Conservation (phyloP, 805 yeast genomes). For the Monosporozyma unispora region DNA sequence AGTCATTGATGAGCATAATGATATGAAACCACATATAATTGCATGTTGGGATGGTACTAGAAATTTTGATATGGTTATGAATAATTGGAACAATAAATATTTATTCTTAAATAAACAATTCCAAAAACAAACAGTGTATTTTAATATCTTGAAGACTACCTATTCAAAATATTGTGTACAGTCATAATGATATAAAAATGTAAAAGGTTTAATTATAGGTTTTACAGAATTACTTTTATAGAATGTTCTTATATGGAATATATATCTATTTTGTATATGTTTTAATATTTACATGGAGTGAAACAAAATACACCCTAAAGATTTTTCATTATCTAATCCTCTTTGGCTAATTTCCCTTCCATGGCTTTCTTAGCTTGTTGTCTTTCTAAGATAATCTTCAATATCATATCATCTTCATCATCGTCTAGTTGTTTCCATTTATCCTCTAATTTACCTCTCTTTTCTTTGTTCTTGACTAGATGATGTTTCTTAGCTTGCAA, state of each 20-base stretch:
- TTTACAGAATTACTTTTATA: too few species aligned
- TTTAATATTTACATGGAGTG: neutral
- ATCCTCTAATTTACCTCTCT: constrained; percentile 44
- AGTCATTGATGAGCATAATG: constrained; percentile 37
- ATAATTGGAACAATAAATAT: constrained; percentile 36
- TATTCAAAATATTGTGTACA: neutral
- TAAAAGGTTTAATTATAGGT: too few species aligned
- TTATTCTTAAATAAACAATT: constrained; percentile 31
- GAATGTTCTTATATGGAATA: neutral
- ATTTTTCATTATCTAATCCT: neutral
- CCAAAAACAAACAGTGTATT: constrained; percentile 29
- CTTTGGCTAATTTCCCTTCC: neutral
- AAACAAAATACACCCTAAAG: neutral
- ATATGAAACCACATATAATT: constrained; percentile 31
- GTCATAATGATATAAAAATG: neutral
- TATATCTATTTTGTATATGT: neutral
- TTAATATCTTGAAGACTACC: constrained; percentile 28
- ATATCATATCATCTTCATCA: constrained; percentile 62
- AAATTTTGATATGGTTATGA: constrained; percentile 29
- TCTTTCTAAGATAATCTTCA: constrained; percentile 54
- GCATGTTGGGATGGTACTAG: constrained; percentile 27
- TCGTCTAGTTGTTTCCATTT: constrained; percentile 59
- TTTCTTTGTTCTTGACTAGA: constrained; percentile 43
- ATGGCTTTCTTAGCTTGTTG: constrained; percentile 1
- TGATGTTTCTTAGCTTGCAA: constrained; percentile 49